Evolutionary conservation across 2,329 filamentous ascomycete genomes (phyloP).

Genomic region (Aureobasidium leucospermi): DNA sequence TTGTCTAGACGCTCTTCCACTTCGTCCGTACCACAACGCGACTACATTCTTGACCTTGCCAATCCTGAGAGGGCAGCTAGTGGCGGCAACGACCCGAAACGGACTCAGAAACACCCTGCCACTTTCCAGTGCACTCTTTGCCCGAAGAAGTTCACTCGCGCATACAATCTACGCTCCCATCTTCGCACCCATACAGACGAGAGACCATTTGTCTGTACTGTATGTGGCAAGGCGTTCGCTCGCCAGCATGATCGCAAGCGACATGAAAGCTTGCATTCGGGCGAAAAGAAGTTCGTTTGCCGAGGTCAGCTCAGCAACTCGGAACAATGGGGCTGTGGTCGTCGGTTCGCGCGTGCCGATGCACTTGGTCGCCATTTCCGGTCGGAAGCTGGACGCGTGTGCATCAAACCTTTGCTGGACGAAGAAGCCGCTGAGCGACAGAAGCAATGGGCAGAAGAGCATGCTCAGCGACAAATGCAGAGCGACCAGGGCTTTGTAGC

Average conservation of each 20-base stretch:
- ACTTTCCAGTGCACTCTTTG: constrained; percentile 93
- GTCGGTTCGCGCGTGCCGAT: constrained; percentile 90
- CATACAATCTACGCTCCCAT: constrained; percentile 94
- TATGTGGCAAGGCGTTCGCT: constrained; percentile 95
- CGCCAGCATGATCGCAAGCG: constrained; percentile 95
- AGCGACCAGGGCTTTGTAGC: constrained; percentile 32
- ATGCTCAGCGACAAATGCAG: constrained; percentile 57
- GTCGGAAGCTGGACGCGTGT: constrained; percentile 89
- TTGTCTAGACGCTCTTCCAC: constrained; percentile 46
- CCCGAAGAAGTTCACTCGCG: constrained; percentile 90
- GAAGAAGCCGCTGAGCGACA: constrained; percentile 84
- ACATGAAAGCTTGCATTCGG: constrained; percentile 90
- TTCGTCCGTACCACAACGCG: constrained; percentile 45
- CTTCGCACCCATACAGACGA: constrained; percentile 95
- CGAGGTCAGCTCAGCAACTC: constrained; percentile 79
- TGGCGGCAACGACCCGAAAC: constrained; percentile 57
- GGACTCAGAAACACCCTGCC: constrained; percentile 94
- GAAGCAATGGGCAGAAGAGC: constrained; percentile 56
- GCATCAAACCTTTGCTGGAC: constrained; percentile 93
- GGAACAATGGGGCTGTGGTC: constrained; percentile 84
- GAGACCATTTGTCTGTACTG: constrained; percentile 91
- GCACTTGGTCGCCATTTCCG: constrained; percentile 80
- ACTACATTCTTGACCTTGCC: constrained; percentile 83
- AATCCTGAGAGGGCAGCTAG: constrained; percentile 75
- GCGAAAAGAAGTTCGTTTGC: constrained; percentile 98